Conservation (phyloP, 371 early-diverging fungal species). For the Mortierella sp. region DNA sequence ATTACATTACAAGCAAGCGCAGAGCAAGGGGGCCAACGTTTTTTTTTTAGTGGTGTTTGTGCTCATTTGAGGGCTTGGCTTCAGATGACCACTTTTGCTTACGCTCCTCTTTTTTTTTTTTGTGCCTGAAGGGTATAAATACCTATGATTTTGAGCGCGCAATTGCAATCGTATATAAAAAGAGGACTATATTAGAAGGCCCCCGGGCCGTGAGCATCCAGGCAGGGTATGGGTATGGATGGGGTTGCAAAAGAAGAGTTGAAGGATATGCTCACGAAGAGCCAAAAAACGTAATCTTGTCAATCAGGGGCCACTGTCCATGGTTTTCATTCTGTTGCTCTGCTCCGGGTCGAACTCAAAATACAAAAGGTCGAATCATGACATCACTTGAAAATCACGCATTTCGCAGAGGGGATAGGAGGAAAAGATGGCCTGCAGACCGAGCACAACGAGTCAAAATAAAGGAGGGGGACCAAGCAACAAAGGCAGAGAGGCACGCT, state of each 20-base stretch:
- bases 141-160: not conserved
- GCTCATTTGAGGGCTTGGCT: not conserved
- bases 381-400: not conserved
- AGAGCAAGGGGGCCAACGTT: constrained; percentile 2
- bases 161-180: not conserved
- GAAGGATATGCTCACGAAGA: not conserved
- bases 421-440: not conserved
- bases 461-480: not conserved
- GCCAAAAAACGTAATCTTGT: not conserved
- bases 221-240: not conserved
- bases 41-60: not conserved
- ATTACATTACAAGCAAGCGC: not conserved
- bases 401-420: not conserved
- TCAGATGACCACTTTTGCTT: not conserved
- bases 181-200: not conserved
- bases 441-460: not conserved
- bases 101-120: not conserved
- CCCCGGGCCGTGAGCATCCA: not conserved
- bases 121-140: constrained; percentile 10
- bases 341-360: not conserved
- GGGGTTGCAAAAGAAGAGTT: not conserved
- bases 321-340: not conserved
- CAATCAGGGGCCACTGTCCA: not conserved
- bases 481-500: not conserved
- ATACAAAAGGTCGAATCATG: not conserved